Conservation (phyloP, 2,329 filamentous ascomycete genomes). For the Botryotinia narcissicola region DNA sequence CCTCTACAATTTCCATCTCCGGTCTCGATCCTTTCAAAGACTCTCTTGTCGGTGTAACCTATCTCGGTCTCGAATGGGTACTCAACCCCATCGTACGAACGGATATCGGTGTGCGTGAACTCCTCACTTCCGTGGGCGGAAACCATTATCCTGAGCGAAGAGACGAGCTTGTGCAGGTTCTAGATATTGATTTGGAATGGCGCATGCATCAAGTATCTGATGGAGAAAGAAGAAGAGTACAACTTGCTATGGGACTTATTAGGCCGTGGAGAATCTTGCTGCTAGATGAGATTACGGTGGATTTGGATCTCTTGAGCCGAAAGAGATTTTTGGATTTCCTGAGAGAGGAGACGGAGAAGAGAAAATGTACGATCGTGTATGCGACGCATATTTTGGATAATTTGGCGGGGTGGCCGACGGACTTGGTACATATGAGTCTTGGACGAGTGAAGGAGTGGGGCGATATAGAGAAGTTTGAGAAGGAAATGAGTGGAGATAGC, state of each 20-base stretch:
- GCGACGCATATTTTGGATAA: constrained; percentile 98
- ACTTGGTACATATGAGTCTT: constrained; percentile 92
- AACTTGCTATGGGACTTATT: constrained; percentile 92
- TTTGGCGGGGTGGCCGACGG: constrained; percentile 88
- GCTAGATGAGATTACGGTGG: constrained; percentile 95
- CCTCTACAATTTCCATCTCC: constrained; percentile 69
- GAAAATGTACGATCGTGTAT: constrained; percentile 90
- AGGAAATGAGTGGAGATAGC: constrained; percentile 48
- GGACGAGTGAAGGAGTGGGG: constrained; percentile 88
- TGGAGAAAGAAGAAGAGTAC: constrained; percentile 85
- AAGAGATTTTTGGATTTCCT: constrained; percentile 84
- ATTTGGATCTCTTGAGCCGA: constrained; percentile 83
- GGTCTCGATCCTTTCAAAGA: constrained; percentile 91
- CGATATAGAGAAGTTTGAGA: constrained; percentile 63
- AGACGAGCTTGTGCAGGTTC: constrained; percentile 81
- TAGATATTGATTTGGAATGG: constrained; percentile 91
- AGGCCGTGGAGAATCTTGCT: constrained; percentile 88
- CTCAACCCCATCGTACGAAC: constrained; percentile 94
- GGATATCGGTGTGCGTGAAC: constrained; percentile 86
- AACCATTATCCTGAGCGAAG: constrained; percentile 76
- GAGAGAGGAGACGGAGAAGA: constrained; percentile 77
- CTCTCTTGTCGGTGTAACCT: constrained; percentile 88
- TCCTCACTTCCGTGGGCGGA: constrained; percentile 82
- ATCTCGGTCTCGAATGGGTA: constrained; percentile 97
- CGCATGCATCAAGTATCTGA: constrained; percentile 95